These are phyloP conservation scores for Solanum neorickii DNA, from an alignment of 257 asterid genomes.

Conservation along the genomic window DNA sequence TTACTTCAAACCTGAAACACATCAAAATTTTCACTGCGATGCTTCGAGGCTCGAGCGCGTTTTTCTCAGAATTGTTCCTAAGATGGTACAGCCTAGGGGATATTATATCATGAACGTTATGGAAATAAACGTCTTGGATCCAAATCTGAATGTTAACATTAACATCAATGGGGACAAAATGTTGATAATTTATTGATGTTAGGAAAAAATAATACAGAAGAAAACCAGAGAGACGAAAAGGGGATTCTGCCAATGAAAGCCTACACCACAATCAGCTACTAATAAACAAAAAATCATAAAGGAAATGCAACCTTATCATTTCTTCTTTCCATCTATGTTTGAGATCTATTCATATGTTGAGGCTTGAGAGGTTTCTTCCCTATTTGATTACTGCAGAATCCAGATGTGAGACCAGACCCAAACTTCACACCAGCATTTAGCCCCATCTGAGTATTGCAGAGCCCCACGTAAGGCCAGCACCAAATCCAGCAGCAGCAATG, in stretches of 20 bases:
- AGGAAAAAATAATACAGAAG: background rate
- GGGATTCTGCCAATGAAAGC: slow-evolving; percentile 1
- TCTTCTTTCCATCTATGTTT: background rate
- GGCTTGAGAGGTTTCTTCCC: background rate
- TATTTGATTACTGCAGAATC: background rate
- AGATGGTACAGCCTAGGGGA: background rate
- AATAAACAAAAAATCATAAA: slow-evolving; percentile 13
- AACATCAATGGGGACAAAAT: background rate
- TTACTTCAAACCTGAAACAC: background rate
- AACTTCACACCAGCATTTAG: slow-evolving; percentile 12
- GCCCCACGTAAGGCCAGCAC: slow-evolving; percentile 98
- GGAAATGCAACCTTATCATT: background rate
- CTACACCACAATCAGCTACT: slow-evolving; percentile 2
- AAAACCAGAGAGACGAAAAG: background rate
- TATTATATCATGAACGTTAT: background rate
- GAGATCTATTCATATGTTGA: background rate
- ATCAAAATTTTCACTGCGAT: background rate
- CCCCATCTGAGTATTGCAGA: slow-evolving; percentile 91
- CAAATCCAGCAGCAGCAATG: slow-evolving; percentile 90
- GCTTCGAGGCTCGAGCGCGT: background rate
- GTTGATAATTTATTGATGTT: slow-evolving; percentile 1
- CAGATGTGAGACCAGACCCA: background rate
- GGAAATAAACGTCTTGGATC: background rate
- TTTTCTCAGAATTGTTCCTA: no score
- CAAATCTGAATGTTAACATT: background rate